Conservation (phyloP, 768 basidiomycete genomes). For the Termitomyces sp. region DNA sequence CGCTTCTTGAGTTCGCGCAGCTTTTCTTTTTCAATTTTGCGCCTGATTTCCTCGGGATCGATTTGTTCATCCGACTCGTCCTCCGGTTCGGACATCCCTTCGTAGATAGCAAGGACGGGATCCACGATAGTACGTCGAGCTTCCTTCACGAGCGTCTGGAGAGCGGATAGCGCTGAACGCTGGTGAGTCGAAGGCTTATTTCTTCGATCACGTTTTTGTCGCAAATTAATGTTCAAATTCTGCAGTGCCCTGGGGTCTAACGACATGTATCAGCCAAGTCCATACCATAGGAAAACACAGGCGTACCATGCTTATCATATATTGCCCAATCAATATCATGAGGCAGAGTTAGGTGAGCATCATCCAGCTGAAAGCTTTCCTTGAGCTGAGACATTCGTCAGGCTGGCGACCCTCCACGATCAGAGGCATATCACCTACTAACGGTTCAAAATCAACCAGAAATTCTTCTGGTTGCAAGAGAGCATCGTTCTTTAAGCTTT, state of each 20-base stretch:
- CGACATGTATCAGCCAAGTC: background rate
- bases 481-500: slow-evolving; percentile 38
- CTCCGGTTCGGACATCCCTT: slow-evolving; percentile 31
- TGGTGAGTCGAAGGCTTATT: slow-evolving; percentile 8
- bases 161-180: slow-evolving; percentile 14
- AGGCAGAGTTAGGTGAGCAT: slow-evolving; percentile 41
- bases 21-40: slow-evolving; percentile 46
- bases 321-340: slow-evolving; percentile 59
- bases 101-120: slow-evolving; percentile 36
- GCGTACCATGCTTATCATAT: slow-evolving; percentile 54
- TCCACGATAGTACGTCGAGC: slow-evolving; percentile 50
- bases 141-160: slow-evolving; percentile 19
- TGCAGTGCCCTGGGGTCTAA: slow-evolving; percentile 56
- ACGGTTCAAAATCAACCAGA: slow-evolving; percentile 24
- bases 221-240: slow-evolving; percentile 36
- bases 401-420: background rate
- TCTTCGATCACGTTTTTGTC: slow-evolving; percentile 29
- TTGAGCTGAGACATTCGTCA: slow-evolving; percentile 5
- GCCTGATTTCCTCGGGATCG: slow-evolving; percentile 38
- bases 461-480: slow-evolving; percentile 31
- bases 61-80: slow-evolving; percentile 32
- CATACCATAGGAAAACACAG: background rate
- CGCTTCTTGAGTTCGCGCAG: slow-evolving; percentile 55
- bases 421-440: slow-evolving; percentile 26
- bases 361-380: slow-evolving; percentile 32